Conservation (phyloP, 2,329 filamentous ascomycete species). For the Fusarium sp. region DNA sequence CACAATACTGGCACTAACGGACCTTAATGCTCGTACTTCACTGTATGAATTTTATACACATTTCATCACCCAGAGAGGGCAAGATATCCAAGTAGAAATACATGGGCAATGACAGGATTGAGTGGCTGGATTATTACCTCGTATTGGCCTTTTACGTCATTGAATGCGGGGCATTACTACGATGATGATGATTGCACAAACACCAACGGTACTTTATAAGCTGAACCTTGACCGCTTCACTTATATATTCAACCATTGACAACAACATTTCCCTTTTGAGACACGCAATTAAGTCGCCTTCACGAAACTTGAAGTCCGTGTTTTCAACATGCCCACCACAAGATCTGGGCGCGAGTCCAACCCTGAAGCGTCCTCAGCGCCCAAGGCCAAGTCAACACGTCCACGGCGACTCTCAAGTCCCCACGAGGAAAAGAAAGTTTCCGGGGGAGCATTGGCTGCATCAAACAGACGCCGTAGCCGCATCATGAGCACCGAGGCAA, state of each 20-base stretch:
- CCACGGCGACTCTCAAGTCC: background rate
- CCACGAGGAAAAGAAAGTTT: background rate
- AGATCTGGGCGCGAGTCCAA: conserved; percentile 3
- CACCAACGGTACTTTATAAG: background rate
- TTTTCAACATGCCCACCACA: background rate
- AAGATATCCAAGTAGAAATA: background rate
- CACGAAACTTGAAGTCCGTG: background rate
- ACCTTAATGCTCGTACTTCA: background rate
- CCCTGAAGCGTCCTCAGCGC: background rate
- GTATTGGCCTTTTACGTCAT: background rate
- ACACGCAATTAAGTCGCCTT: background rate
- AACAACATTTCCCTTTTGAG: background rate
- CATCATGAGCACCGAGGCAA: background rate
- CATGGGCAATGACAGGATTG: background rate
- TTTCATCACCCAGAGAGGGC: background rate
- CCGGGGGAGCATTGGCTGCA: background rate
- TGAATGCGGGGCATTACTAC: background rate
- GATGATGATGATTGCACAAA: background rate
- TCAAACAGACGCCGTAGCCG: background rate
- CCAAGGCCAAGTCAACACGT: background rate
- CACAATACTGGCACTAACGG: background rate
- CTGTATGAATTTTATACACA: background rate
- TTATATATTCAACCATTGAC: background rate
- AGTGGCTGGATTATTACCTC: background rate
- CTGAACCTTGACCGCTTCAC: background rate